These are phyloP conservation scores for Verticillium alfalfae DNA, from an alignment of 2,329 filamentous ascomycete species.

Conservation along the genomic window DNA sequence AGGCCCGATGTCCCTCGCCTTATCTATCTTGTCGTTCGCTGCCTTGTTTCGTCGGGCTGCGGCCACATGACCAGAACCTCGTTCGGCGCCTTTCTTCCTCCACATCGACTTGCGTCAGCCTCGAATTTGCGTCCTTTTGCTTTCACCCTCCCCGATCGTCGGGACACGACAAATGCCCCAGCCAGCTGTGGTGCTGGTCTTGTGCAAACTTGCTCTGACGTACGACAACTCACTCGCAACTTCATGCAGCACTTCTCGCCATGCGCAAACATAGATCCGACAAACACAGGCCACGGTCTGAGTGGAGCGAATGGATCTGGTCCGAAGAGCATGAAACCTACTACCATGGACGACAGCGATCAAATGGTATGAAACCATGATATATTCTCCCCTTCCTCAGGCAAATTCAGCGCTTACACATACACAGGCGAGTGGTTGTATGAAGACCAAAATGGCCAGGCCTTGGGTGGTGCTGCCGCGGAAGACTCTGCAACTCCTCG, in stretches of 20 bases:
- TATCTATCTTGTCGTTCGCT: not conserved
- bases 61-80: not conserved
- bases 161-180: not conserved
- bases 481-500: conserved; percentile 14
- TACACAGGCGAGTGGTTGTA: conserved; percentile 16
- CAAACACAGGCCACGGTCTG: conserved; percentile 16
- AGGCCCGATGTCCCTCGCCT: not conserved
- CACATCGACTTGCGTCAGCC: not conserved
- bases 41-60: not conserved
- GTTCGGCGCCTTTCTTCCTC: not conserved
- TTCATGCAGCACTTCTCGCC: conserved; percentile 13
- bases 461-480: conserved; percentile 1
- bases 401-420: not conserved
- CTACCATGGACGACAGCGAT: conserved; percentile 20
- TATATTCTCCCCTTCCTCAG: not conserved
- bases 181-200: not conserved
- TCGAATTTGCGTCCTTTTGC: not conserved
- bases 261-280: conserved; percentile 18
- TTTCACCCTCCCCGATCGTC: not conserved
- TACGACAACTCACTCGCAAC: not conserved
- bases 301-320: conserved; percentile 22
- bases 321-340: conserved; percentile 13
- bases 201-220: not conserved
- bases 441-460: conserved; percentile 13
- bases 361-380: conserved; percentile 17